Evolutionary conservation across 768 basidiomycete species (phyloP).

Genomic region (Lactarius evosmus): DNA sequence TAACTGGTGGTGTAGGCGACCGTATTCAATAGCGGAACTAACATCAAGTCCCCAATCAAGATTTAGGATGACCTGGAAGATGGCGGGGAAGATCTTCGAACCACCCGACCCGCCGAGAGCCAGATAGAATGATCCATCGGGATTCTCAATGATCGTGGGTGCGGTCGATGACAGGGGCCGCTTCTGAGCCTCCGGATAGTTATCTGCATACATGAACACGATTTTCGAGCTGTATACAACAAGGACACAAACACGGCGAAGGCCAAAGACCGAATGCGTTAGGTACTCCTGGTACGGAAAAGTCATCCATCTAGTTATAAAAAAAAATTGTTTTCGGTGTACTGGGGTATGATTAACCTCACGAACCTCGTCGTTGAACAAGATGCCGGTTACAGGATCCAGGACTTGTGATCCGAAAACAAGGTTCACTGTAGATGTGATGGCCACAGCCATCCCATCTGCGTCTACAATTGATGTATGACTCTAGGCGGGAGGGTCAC

Average conservation of each 20-base stretch:
- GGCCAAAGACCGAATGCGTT: conserved; percentile 83
- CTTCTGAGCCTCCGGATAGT: conserved; percentile 86
- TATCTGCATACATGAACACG: conserved; percentile 47
- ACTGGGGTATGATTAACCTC: background rate
- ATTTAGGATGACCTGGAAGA: conserved; percentile 78
- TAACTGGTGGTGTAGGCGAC: conserved; percentile 84
- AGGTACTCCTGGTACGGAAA: conserved; percentile 78
- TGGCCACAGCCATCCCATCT: conserved; percentile 79
- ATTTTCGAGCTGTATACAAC: conserved; percentile 8
- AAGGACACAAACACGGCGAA: conserved; percentile 54
- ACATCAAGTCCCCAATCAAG: conserved; percentile 80
- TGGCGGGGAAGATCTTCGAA: conserved; percentile 73
- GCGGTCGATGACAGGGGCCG: conserved; percentile 84
- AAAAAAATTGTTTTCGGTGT: background rate
- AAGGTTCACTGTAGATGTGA: conserved; percentile 88
- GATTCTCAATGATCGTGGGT: conserved; percentile 76
- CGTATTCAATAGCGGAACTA: conserved; percentile 77
- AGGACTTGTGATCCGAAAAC: conserved; percentile 88
- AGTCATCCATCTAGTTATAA: conserved; percentile 83
- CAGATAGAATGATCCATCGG: conserved; percentile 67
- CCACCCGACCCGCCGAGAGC: conserved; percentile 87
- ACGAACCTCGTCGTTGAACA: conserved; percentile 81
- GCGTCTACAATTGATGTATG: conserved; percentile 82
- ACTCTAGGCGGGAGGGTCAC: conserved; percentile 47
- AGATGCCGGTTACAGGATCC: conserved; percentile 82